Evolutionary conservation across 2,329 filamentous ascomycete species (phyloP).

Genomic region (Juglanconis juglandina): DNA sequence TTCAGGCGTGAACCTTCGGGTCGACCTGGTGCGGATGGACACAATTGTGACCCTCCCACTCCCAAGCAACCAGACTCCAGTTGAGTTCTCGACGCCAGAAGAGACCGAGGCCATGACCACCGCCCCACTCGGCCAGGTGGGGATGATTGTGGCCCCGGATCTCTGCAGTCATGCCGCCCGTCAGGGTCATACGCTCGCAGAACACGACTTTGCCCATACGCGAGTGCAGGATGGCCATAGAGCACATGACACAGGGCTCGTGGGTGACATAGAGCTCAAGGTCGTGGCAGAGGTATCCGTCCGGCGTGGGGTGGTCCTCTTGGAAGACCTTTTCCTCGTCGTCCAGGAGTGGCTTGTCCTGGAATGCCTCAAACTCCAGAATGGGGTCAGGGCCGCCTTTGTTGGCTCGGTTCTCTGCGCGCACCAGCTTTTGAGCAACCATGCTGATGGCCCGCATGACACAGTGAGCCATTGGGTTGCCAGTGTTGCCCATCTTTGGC

Average conservation of each 20-base stretch:
- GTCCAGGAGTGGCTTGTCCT: slow-evolving; percentile 64
- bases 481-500: slow-evolving; percentile 44
- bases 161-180: slow-evolving; percentile 80
- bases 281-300: slow-evolving; percentile 90
- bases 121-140: slow-evolving; percentile 35
- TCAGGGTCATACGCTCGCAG: slow-evolving; percentile 71
- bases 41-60: slow-evolving; percentile 55
- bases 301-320: slow-evolving; percentile 62
- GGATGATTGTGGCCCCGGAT: slow-evolving; percentile 50
- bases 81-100: slow-evolving; percentile 77
- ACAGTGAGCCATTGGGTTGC: slow-evolving; percentile 76
- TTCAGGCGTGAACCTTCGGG: slow-evolving; percentile 46
- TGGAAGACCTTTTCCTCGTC: slow-evolving; percentile 62
- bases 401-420: slow-evolving; percentile 45
- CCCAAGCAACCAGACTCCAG: slow-evolving; percentile 81
- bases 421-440: slow-evolving; percentile 66
- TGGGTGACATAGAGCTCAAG: slow-evolving; percentile 93
- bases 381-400: slow-evolving; percentile 30
- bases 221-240: slow-evolving; percentile 93
- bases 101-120: slow-evolving; percentile 61
- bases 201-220: slow-evolving; percentile 86
- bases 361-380: slow-evolving; percentile 60
- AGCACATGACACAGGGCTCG: slow-evolving; percentile 94
- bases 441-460: slow-evolving; percentile 78
- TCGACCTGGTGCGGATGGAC: slow-evolving; percentile 39